Evolutionary conservation across 495 filamentous ascomycete genomes (phyloP).

Genomic region (Lasiosphaeria ovina): DNA sequence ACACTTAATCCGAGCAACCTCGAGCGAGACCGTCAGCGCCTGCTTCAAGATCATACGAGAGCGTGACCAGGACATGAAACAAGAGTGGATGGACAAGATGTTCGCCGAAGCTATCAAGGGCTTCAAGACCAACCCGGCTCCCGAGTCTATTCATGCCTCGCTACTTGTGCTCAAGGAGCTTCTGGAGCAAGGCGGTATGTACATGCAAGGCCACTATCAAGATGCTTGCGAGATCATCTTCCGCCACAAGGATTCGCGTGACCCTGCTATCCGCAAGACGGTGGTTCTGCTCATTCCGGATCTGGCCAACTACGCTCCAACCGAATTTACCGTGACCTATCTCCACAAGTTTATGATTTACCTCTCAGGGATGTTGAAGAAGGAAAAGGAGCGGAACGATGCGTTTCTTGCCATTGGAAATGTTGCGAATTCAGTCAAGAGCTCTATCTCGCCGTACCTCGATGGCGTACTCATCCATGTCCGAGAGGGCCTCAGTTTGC

Average conservation of each 20-base stretch:
- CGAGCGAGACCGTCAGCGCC: slow-evolving; percentile 83
- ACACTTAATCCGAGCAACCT: slow-evolving; percentile 85
- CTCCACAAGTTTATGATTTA: slow-evolving; percentile 97
- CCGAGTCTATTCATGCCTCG: slow-evolving; percentile 84
- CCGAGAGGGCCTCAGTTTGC: slow-evolving; percentile 80
- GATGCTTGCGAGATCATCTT: slow-evolving; percentile 90
- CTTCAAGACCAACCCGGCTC: slow-evolving; percentile 68
- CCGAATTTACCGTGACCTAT: slow-evolving; percentile 77
- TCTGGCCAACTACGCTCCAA: slow-evolving; percentile 86
- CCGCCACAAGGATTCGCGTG: slow-evolving; percentile 85
- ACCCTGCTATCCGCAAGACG: slow-evolving; percentile 79
- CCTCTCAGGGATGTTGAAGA: slow-evolving; percentile 91
- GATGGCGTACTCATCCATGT: slow-evolving; percentile 91
- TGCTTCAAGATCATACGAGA: slow-evolving; percentile 92
- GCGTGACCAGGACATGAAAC: slow-evolving; percentile 78
- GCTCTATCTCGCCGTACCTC: slow-evolving; percentile 89
- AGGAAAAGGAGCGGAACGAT: slow-evolving; percentile 85
- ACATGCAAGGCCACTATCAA: slow-evolving; percentile 87
- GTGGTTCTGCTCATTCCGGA: slow-evolving; percentile 87
- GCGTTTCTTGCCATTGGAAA: slow-evolving; percentile 94
- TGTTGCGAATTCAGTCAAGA: slow-evolving; percentile 92
- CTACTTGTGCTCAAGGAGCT: slow-evolving; percentile 88
- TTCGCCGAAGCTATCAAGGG: slow-evolving; percentile 77
- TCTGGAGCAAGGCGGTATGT: slow-evolving; percentile 92
- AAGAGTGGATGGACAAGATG: slow-evolving; percentile 83